Conservation (phyloP, 2,329 filamentous ascomycete species). For the Venturia asperata region DNA sequence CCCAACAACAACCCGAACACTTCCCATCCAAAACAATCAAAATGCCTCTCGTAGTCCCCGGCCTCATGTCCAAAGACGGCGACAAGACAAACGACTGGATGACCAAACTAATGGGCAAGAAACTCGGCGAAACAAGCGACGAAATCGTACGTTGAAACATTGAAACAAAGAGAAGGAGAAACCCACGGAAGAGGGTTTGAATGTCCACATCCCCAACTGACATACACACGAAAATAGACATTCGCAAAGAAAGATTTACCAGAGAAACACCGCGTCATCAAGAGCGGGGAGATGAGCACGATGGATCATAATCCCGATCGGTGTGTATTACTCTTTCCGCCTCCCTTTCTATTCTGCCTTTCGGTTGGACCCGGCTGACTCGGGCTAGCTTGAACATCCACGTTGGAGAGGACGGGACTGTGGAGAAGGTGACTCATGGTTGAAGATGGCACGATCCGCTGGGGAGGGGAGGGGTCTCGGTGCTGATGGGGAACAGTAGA, state of each 20-base stretch:
- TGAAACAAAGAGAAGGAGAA: no score
- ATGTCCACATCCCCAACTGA: no score
- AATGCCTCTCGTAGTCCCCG: constrained; percentile 48
- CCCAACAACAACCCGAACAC: background rate
- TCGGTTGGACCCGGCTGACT: background rate
- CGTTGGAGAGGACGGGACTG: constrained; percentile 42
- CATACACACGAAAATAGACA: constrained; percentile 30
- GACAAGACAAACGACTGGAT: constrained; percentile 39
- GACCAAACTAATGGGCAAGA: constrained; percentile 46
- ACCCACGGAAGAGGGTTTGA: no score
- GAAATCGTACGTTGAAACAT: constrained; percentile 39
- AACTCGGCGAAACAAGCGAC: constrained; percentile 41
- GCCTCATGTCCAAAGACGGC: constrained; percentile 34
- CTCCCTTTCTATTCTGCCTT: no score
- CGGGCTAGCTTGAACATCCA: constrained; percentile 40
- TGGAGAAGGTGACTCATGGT: constrained; percentile 43
- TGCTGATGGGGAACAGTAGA: no score
- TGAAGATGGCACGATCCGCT: constrained; percentile 25
- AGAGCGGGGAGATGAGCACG: constrained; percentile 40
- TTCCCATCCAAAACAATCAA: background rate
- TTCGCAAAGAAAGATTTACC: constrained; percentile 46
- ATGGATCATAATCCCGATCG: constrained; percentile 43
- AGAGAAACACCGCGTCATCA: constrained; percentile 40
- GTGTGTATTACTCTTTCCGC: constrained; percentile 23
- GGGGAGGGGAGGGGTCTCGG: no score